Evolutionary conservation across 495 filamentous ascomycete species (phyloP), one percentile per base, ranked within the genome.

Genomic region (Delitschia confertaspora): DNA sequence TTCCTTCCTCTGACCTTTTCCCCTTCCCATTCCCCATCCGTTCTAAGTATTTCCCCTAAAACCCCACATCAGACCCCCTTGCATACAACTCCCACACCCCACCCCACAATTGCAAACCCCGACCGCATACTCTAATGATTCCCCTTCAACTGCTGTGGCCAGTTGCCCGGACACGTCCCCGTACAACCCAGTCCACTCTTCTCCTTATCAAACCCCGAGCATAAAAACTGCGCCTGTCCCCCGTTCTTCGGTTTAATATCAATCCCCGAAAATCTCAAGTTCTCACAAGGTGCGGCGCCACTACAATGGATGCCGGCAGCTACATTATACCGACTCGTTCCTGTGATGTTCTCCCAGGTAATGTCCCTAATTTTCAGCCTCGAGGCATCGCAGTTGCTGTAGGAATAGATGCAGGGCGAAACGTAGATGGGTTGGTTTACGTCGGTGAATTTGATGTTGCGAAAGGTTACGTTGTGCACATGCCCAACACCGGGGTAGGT

Each of bases 391-490:
- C 74, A 76, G 10, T 55, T 53, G 38, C 17, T 53, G 34, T 48
- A 45, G 17, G 62, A 68, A 59, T 78, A 79, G 55, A 76, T 77
- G 53, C 75, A 79, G 11, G 66, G 61, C 9, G 71, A 73, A 18
- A 79, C 67, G 51, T 77, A 74, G 49, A 78, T 73, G 11, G 73
- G 75, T 64, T 70, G 63, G 69, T 67, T 54, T 69, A 75, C 68
- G 59, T 75, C 69, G 34, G 59, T 53, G 51, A 74, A 74, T 2
- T 67, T 68, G n/a, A 77, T 60, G 49, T 75, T 73, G 38, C 64
- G 61, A 14, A 75, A 59, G 18, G 48, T 59, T 20, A 59, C 40
- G 30, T 56, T 59, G 13, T 40, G 16, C 10, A 57, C 45, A 53
- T 18, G 72, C 66, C 62, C 64, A n/a, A 36, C 24, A 37, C 61